Conservation (phyloP, 306 rosid genomes). For the Gynostemma pentaphyllum region DNA sequence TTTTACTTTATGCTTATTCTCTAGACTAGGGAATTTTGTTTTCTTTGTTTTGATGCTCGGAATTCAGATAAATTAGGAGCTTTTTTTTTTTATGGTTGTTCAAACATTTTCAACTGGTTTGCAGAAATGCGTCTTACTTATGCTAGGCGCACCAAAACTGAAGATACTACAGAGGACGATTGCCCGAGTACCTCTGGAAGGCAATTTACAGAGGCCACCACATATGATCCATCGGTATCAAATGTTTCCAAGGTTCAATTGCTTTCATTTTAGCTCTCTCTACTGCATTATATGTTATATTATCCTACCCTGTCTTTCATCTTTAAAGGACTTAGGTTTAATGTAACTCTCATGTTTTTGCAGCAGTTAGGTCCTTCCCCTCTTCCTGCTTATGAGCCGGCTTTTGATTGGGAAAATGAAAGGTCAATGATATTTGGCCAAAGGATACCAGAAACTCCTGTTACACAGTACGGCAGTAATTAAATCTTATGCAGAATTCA, state of each 20-base stretch:
- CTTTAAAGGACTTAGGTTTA: not conserved
- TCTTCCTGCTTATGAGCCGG: constrained; percentile 94
- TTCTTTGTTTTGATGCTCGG: not conserved
- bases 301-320: not conserved
- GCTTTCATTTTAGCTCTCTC: not conserved
- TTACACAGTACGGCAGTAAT: constrained; percentile 54
- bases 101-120: not conserved
- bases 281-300: not conserved
- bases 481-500: not conserved
- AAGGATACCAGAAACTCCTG: constrained; percentile 82
- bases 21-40: no score
- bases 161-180: constrained; percentile 79
- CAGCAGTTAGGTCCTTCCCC: constrained; percentile 89
- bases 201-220: constrained; percentile 52
- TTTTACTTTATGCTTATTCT: no score
- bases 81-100: not conserved
- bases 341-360: constrained; percentile 11
- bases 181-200: constrained; percentile 94
- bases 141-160: constrained; percentile 70
- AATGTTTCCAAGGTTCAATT: constrained; percentile 54
- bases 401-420: constrained; percentile 99
- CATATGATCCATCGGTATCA: constrained; percentile 31
- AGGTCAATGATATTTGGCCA: constrained; percentile 92
- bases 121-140: constrained; percentile 83
- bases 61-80: not conserved